Evolutionary conservation across 1,139 yeast genomes (phyloP), one percentile per base, ranked within the genome.

Genomic region (Pichia terricola): DNA sequence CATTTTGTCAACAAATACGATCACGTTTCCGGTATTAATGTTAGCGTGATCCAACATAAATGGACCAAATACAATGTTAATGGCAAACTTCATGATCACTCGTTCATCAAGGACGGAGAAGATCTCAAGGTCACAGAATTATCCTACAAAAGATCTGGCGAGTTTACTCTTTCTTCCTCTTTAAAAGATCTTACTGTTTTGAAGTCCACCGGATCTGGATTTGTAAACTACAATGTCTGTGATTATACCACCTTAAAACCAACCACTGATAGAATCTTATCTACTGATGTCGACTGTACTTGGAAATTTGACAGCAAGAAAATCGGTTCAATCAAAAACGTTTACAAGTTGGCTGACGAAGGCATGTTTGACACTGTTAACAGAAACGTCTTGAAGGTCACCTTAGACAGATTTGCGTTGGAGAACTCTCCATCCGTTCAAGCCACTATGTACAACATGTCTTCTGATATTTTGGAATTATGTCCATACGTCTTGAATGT

Each of bases 401-500:
- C 95, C 3, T 72, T 88, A 56, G 83, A 79, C 46, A 72, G 75
- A 49, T 88, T 88, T 65, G 95, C 96, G 27, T 64, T 72, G 44
- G 96, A 88, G 64, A 79, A 85, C 65, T 85, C 95, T 8, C 77
- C 95, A 25, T 82, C 94, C 22, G 96, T 88, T 41, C 96, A 88
- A 69, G 95, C 95, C 38, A 88, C 96, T 50, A 87, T 87, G 96
- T 88, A 78, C 72, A 85, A 87, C 71, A 88, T 88, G 91, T 73
- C 86, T 36, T 72, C 76, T 50, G 78, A 77, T 52, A 86, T 88
- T 53, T 73, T 88, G 60, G 70, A 68, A 43, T 61, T 58, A 42
- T 81, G 76, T 47, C 70, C 79, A 5, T 71, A 70, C 50, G 70
- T 88, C 45, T 74, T 69, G 48, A 70, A 70, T 40, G 95, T 87